Evolutionary conservation across 176 grass and related monocot species (phyloP), one percentile per base, ranked within the genome.

Genomic region (Musa acuminata): DNA sequence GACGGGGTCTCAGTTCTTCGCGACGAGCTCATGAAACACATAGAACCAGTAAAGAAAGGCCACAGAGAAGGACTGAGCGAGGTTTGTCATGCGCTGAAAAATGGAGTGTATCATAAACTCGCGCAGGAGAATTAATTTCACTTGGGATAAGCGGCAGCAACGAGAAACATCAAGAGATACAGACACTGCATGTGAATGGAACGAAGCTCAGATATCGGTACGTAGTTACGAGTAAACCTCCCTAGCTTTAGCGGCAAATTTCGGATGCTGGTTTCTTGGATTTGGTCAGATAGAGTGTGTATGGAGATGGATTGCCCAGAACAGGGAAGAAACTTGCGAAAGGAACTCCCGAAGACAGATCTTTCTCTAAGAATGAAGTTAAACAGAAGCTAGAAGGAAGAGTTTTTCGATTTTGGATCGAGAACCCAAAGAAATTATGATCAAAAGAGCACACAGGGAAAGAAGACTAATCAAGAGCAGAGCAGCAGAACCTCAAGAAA

Each of bases 1-100:
- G 67, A 2, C 21, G 23, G 16, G 19, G 52, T 19, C 52, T 71
- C n/a, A 27, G 17, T 23, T 55, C 25, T 27, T 77, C 78, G 69
- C 53, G 82, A 52, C 69, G 49, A 49, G 80, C 75, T 99, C 82
- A 94, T 89, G 96, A 93, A 91, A 95, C 94, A 99, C 96, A 87
- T 99, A 95, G 79, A 99, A 99, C 96, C 96, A 91, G 91, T 99
- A 94, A 59, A 99, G 96, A 78, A 99, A 94, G 72, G 89, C 90
- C 53, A 99, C 96, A 5, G 96, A 99, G 96, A 99, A 99, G 20
- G 96, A 99, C 80, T 95, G 96, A 83, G 91, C 90, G 49, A 95
- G 86, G 67, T 99, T 88, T 1, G 96, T 84, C 66, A 91, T 84
- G 21, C 96, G 96, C 80, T 87, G 76, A 29, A 99, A 86, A 73